Base-by-base conservation (phyloP, 2,329 filamentous ascomycete species). In the Epichloe typhina region DNA sequence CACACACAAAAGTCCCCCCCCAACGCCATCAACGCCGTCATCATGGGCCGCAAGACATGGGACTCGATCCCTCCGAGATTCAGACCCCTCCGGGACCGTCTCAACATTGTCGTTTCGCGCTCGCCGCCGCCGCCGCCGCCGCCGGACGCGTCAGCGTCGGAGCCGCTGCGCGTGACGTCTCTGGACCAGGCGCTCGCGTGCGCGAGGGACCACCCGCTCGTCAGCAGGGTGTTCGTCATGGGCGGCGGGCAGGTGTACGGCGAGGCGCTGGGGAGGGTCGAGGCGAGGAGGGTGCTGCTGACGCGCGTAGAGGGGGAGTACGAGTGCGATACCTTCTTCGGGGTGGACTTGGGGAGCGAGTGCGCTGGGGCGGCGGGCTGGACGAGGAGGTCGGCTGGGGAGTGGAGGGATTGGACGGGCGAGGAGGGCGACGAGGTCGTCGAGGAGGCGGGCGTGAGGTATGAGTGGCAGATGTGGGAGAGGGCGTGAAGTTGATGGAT, bases 1-100 rank as follows among this genome's bases (percentile, higher is more conserved):
- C 19, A 19, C 19, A 19, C 19, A 19, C 19, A 19, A 8, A 46
- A 69, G 67, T 54, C 61, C 4, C 59, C 67, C 2, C 52, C 66
- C 7, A 56, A 62, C 0, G 58, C 69, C 41, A 52, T 70, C 57
- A 91, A 90, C 66, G 86, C 87, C 17, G 87, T 97, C 48, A 84
- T 98, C 58, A 98, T 98, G 93, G 93, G 93, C 53, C 86, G 93
- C 62, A 96, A 94, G 69, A 98, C 93, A 0, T 98, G 91, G 84
- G 88, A 95, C 49, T 88, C 83, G 56, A 91, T 98, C 53, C 53
- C 93, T 2, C 63, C 73, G 6, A 77, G 74, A 48, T 89, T 93
- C 64, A 77, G 89, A 2, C 93, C 93, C 17, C 74, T 98, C 36
- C 83, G 80, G 54, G 84, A 82, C 55, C 75, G 93, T 9, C 72